Evolutionary conservation across 2,329 filamentous ascomycete genomes (phyloP), one percentile per base, ranked within the genome.

Genomic region (Sclerotinia minor): DNA sequence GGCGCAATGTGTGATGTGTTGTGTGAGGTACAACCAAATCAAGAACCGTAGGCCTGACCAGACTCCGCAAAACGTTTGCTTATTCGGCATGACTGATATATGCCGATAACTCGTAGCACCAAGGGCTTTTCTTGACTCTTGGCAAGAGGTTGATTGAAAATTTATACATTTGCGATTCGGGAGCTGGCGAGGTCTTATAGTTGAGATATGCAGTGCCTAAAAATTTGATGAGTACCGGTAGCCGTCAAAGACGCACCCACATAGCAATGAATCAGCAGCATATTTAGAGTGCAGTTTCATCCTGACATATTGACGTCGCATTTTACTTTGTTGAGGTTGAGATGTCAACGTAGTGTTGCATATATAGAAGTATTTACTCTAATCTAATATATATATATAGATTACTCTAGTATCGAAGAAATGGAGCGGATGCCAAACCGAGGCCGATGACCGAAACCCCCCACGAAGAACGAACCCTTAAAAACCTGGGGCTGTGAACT

Each of bases 261-360:
- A 41, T 41, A 49, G 32, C 8, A 45, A 38, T 26, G 7, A 2
- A 24, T 21, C 17, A 50, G 59, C 45, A 49, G 49, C 13, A 61
- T n/a, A 2, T 24, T 8, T 15, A 26, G 50, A 8, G 29, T 13
- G 29, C 35, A 6, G 24, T 60, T 60, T 44, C 24, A 45, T 21
- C n/a, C 13, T 50, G 11, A 13, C n/a, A 24, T 35, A 41, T 26
- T 21, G 45, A 38, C n/a, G 32, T 50, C 32, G 45, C 8, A 13
- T 49, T 50, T 32, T 38, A 9, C 59, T 26, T 50, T 61, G 59
- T 61, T 61, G 59, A 61, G 59, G 45, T 61, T 61, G 59, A 50
- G 59, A 50, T 26, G 59, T 50, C n/a, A 32, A 50, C 26, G 59
- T 38, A 15, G 59, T 61, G 45, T 61, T 50, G 44, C 29, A 61